phyloP scores from a whole-genome alignment of 192 early-diverging fungal genomes.

The Pilobolus umbonatus region DNA sequence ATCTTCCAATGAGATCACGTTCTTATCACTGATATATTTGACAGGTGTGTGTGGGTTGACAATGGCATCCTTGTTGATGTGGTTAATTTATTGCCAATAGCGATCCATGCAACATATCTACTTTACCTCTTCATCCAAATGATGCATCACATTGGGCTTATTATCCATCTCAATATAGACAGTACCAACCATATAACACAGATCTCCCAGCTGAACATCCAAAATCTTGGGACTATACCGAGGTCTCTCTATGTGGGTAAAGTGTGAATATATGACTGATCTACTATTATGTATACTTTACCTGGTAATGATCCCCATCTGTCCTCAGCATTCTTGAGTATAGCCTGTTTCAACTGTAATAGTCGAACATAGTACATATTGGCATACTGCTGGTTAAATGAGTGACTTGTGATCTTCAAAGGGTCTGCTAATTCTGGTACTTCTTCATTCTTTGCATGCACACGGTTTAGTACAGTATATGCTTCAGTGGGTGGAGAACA shows the following conservation, averaged over 20 bases:
- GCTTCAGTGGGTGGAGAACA: neutral
- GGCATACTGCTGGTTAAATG: constrained; percentile 82
- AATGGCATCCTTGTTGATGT: constrained; percentile 52
- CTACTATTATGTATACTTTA: too few relatives aligned
- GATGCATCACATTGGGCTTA: constrained; percentile 90
- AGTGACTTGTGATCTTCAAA: constrained; percentile 55
- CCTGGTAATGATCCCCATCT: constrained; percentile 47
- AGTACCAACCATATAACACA: constrained; percentile 80
- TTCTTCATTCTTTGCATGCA: constrained; percentile 8
- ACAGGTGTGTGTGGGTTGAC: constrained; percentile 51
- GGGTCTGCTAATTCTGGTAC: constrained; percentile 26
- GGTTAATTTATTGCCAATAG: neutral
- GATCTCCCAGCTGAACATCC: constrained; percentile 59
- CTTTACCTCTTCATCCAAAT: constrained; percentile 77
- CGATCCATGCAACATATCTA: neutral
- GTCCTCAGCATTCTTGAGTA: constrained; percentile 48
- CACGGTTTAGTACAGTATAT: neutral
- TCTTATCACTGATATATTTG: constrained; percentile 64
- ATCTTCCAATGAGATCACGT: constrained; percentile 76
- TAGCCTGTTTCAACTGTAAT: constrained; percentile 52
- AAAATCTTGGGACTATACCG: constrained; percentile 60
- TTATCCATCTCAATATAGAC: constrained; percentile 80
- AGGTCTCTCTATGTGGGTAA: constrained; percentile 32
- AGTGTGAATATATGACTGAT: neutral
- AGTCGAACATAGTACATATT: constrained; percentile 81